Base-by-base conservation (phyloP, 345 rosid species). In the Pugionium cornutum region DNA sequence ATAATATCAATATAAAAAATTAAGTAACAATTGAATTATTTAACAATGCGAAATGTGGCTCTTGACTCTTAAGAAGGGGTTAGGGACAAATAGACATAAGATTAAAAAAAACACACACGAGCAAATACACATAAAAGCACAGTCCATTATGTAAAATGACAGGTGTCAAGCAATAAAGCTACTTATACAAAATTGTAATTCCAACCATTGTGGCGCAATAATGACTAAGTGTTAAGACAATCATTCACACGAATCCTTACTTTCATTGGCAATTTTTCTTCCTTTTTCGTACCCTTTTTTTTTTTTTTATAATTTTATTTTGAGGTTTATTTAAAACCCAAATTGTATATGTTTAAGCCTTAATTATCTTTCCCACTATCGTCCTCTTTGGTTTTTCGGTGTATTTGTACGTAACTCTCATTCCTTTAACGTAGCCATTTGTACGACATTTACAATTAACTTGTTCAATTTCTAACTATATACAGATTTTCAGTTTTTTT, bases 131-230 rank as follows among this genome's bases (percentile, higher is more conserved):
- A 62, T 7, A 1, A 62, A 40, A 41, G 49, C 62, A 37, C 6
- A 62, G 72, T 62, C 67, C 60, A 66, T 51, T 29, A 51, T 43
- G 70, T 55, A 25, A 64, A 42, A 43, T 2, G 65, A 79, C 85
- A 87, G 79, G 79, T 84, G 86, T 80, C 88, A 25, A 69, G 47
- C 79, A 72, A 75, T 73, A 76, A 83, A 83, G 85, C 47, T 8
- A 48, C 32, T 60, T 4, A 73, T 40, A 68, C 79, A 64, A 82
- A 77, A 77, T 55, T 61, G 28, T 30, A 53, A 66, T 73, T 59
- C 61, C 62, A 73, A 44, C 60, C 57, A 53, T 62, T 58, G 58
- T 9, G 33, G 75, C 58, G 58, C 71, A 65, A 75, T 72, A 67
- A 74, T 63, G 70, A 72, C 57, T 33, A 18, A 69, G 54, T 53